phyloP scores from a whole-genome alignment of 139 green algal genomes.

The Diplosphaera chodatii region DNA sequence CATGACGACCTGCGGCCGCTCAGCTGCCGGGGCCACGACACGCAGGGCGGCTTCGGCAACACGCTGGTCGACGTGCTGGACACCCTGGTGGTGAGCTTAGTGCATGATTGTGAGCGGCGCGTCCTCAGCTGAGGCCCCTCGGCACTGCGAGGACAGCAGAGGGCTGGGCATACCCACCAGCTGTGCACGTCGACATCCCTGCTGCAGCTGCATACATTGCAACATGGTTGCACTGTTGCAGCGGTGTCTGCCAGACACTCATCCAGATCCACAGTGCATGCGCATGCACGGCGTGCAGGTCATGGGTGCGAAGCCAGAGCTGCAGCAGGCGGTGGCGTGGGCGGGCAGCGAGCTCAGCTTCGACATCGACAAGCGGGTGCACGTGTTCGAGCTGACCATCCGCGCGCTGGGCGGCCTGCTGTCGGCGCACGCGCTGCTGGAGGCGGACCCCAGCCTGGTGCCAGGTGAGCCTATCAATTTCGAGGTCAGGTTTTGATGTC shows the following conservation, averaged over 20 bases:
- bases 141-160: no score
- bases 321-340: constrained; percentile 40
- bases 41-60: background rate
- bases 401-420: constrained; percentile 48
- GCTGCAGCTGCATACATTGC: no score
- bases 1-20: constrained; percentile 78
- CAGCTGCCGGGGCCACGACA: constrained; percentile 47
- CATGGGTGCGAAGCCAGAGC: constrained; percentile 32
- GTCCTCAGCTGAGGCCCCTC: no score
- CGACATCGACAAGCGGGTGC: constrained; percentile 45
- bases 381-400: constrained; percentile 70
- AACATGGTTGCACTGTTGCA: no score
- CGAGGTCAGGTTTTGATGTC: background rate
- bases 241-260: no score
- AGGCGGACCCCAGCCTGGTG: background rate
- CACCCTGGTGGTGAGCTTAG: background rate
- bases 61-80: background rate
- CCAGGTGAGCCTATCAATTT: background rate
- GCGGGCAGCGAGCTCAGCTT: constrained; percentile 42
- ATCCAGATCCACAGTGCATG: constrained; percentile 47
- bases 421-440: constrained; percentile 37
- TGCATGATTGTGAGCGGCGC: background rate
- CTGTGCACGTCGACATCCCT: no score
- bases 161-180: no score
- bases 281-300: constrained; percentile 55